Evolutionary conservation across 345 rosid genomes (phyloP), one percentile per base, ranked within the genome.

Genomic region (Populus tremula): DNA sequence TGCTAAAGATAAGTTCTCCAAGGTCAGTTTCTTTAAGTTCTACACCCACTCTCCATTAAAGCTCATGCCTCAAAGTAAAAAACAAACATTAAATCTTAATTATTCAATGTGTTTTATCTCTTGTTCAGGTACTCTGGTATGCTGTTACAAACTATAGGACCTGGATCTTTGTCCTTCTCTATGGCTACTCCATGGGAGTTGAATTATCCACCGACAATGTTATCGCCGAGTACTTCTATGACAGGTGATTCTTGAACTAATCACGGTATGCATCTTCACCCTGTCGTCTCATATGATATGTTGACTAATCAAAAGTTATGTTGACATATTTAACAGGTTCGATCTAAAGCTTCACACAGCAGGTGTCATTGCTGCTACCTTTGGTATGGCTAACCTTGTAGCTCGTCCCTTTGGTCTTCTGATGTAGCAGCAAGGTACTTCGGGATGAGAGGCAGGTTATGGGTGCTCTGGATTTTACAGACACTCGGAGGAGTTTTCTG

Each of bases 181-280:
- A 92, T 71, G 98, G 96, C 36, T 92, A 89, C 73, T 91, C 97
- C 31, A 91, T 92, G 97, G 97, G 98, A 14, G 96, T 94, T 29
- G 98, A 94, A 74, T 76, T 94, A 65, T 78, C 97, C 0, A 92
- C 87, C 3, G 98, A 94, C 69, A 92, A 94, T 73, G 96, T 94
- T 69, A 75, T 92, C 20, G 94, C 97, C 0, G 97, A 94, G 68
- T 92, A 92, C 78, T 94, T 94, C 85, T 92, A 77, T 20, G 97
- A 94, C 63, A 89, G 96, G 89, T 88, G 70, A 21, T n/a, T 27
- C 49, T 47, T 63, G 56, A 50, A 65, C 4, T 12, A 31, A 27
- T 56, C 23, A 31, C 6, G 20, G 20, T 6, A 2, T 6, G 59
- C 59, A 2, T 53, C n/a, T 18, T 53, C 7, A 53, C 8, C 59